A percentile compares a stretch with the other conserved stretches of the same genome.
phyloP scores from a whole-genome alignment of 441 rosid species.

The Macaranga tanarius region DNA sequence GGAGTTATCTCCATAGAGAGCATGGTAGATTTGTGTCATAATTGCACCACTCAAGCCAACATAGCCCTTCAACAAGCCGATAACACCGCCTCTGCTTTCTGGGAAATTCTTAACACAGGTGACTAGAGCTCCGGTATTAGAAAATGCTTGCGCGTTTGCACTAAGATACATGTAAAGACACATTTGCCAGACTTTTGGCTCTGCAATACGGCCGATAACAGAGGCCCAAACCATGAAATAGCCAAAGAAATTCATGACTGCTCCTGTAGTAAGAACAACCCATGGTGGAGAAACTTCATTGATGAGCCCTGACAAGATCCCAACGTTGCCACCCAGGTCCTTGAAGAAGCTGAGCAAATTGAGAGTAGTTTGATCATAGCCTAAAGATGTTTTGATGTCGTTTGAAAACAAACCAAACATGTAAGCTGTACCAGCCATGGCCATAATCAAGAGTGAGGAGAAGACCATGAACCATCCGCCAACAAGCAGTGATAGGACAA shows the following conservation, averaged over 20 bases:
- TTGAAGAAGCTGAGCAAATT: conserved; percentile 61
- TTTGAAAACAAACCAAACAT: conserved; percentile 57
- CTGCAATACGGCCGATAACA: conserved; percentile 37
- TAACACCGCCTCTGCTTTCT: conserved; percentile 27
- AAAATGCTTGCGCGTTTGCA: conserved; percentile 60
- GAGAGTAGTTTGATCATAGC: conserved; percentile 65
- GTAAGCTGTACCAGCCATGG: conserved; percentile 64
- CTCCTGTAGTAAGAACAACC: conserved; percentile 48
- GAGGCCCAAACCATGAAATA: conserved; percentile 65
- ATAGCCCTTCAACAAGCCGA: conserved; percentile 39
- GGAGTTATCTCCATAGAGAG: conserved; percentile 30
- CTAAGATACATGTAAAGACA: conserved; percentile 54
- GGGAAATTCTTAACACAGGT: conserved; percentile 61
- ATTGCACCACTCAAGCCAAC: conserved; percentile 43
- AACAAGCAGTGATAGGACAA: conserved; percentile 32
- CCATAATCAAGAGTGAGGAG: conserved; percentile 52
- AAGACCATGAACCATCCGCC: conserved; percentile 70
- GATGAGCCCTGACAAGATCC: conserved; percentile 51
- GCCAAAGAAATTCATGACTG: conserved; percentile 55
- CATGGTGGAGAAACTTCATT: conserved; percentile 55
- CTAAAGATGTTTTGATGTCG: conserved; percentile 45
- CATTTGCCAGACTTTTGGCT: conserved; percentile 62
- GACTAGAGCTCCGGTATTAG: conserved; percentile 53
- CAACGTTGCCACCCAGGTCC: conserved; percentile 68
- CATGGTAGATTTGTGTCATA: conserved; percentile 37